Evolutionary conservation across 2,329 filamentous ascomycete species (phyloP), one percentile per base, ranked within the genome.

Genomic region (Bertia moriformis): DNA sequence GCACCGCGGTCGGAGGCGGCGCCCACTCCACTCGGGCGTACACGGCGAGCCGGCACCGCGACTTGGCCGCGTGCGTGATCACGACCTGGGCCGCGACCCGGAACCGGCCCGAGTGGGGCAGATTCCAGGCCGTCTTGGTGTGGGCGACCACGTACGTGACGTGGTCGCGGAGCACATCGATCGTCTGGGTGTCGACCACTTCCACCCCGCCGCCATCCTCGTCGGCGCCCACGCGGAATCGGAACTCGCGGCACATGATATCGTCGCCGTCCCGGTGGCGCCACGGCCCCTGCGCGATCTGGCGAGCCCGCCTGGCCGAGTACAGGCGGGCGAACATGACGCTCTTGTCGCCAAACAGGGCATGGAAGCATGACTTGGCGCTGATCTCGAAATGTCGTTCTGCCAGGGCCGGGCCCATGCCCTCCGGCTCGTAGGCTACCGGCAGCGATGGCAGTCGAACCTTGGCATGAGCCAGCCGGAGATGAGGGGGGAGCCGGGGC

Each of bases 291-390:
- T 95, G 88, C 2, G 81, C 76, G 44, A 95, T 87, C 44, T 79
- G 76, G 55, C 79, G 73, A 13, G 83, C 85, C 49, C 78, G 72
- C 39, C 83, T 73, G 54, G 93, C 86, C 53, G 85, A 81, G 54
- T 95, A 89, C 19, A 96, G 67, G 51, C 89, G 78, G 49, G 91
- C 86, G 60, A 95, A 98, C 29, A 96, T 79, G 22, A 88, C 85
- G 54, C 85, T 93, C 61, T 89, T 93, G 58, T 98, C 91, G 27
- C 91, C 91, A 57, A 96, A 98, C 39, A 98, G 71, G 14, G 96
- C 84, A 52, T 96, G 89, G 57, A 96, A 98, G 42, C 94, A 77
- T 0, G 85, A 86, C 57, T 98, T 96, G 37, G 91, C 82, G 45
- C 85, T 93, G 43, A 96, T 79, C 47, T 93, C 83, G 55, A 93